These are phyloP conservation scores for Cryptosporidium ubiquitum DNA, from an alignment of 169 alveolate species.

Conservation along the genomic window DNA sequence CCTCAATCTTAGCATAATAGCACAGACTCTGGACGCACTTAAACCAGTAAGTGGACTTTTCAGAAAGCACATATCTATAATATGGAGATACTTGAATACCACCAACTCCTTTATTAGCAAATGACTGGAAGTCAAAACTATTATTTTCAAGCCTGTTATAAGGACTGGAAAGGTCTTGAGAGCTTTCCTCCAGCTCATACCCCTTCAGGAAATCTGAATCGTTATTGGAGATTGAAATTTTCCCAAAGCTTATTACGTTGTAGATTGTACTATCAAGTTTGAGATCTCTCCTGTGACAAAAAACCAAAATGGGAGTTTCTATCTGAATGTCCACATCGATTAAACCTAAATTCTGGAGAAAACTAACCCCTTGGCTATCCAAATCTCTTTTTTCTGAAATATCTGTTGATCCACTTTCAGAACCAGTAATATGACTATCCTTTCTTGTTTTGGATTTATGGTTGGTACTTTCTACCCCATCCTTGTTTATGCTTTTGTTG, in stretches of 20 bases:
- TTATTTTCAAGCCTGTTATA: constrained; percentile 11
- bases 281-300: constrained; percentile 18
- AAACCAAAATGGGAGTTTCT: constrained; percentile 66
- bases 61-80: constrained; percentile 61
- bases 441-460: not conserved
- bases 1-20: constrained; percentile 33
- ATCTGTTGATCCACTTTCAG: constrained; percentile 13
- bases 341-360: constrained; percentile 14
- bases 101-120: not conserved
- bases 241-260: constrained; percentile 64
- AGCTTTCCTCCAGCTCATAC: constrained; percentile 6
- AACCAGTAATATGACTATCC: not conserved
- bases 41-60: constrained; percentile 47
- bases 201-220: not conserved
- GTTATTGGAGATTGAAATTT: constrained; percentile 51
- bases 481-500: not conserved
- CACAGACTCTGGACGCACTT: constrained; percentile 37
- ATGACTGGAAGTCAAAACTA: constrained; percentile 39
- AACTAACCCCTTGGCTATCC: not conserved
- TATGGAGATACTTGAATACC: constrained; percentile 30
- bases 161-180: not conserved
- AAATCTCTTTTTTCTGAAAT: not conserved
- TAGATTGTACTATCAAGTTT: constrained; percentile 4
- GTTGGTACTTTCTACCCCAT: not conserved
- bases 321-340: constrained; percentile 65